Percentiles rank a stretch among this genome's conserved stretches.
These are phyloP conservation scores for Stentor coeruleus DNA, from an alignment of 73 alveolate genomes.

Conservation along the genomic window DNA sequence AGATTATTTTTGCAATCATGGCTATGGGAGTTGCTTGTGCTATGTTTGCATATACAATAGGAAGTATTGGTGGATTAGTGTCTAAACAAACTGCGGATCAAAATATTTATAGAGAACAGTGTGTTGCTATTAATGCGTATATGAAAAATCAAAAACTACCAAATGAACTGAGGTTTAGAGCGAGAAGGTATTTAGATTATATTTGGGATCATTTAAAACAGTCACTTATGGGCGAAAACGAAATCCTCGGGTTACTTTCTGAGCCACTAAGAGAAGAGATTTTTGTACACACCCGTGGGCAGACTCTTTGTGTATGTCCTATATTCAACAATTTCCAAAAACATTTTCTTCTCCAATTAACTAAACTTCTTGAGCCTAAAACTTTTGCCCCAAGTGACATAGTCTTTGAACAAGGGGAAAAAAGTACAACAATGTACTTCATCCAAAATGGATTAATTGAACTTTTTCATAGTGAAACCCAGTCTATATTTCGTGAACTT, in stretches of 20 bases:
- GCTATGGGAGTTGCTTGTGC: constrained; percentile 80
- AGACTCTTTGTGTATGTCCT: constrained; percentile 33
- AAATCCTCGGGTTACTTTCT: constrained; percentile 54
- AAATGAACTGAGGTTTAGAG: constrained; percentile 53
- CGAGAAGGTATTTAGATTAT: constrained; percentile 65
- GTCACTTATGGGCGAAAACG: constrained; percentile 44
- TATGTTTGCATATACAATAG: constrained; percentile 77
- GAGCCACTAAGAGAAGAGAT: constrained; percentile 51
- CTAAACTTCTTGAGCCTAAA: constrained; percentile 38
- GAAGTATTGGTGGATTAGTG: constrained; percentile 66
- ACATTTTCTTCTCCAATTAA: constrained; percentile 43
- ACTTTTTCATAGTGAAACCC: constrained; percentile 41
- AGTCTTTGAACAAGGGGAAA: constrained; percentile 51
- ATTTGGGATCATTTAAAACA: constrained; percentile 51
- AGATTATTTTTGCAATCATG: constrained; percentile 60
- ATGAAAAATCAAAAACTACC: constrained; percentile 55
- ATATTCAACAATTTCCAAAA: constrained; percentile 36
- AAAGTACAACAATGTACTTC: constrained; percentile 52
- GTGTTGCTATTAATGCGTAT: constrained; percentile 57
- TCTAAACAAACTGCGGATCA: constrained; percentile 60
- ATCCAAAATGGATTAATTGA: constrained; percentile 59
- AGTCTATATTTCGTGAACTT: constrained; percentile 52
- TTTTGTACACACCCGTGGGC: constrained; percentile 43
- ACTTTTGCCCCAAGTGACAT: constrained; percentile 53
- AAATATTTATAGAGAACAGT: constrained; percentile 51